Percentiles rank a stretch among this genome's conserved stretches.
phyloP scores from a whole-genome alignment of 2,329 filamentous ascomycete genomes.

The Volutella citrinella region DNA sequence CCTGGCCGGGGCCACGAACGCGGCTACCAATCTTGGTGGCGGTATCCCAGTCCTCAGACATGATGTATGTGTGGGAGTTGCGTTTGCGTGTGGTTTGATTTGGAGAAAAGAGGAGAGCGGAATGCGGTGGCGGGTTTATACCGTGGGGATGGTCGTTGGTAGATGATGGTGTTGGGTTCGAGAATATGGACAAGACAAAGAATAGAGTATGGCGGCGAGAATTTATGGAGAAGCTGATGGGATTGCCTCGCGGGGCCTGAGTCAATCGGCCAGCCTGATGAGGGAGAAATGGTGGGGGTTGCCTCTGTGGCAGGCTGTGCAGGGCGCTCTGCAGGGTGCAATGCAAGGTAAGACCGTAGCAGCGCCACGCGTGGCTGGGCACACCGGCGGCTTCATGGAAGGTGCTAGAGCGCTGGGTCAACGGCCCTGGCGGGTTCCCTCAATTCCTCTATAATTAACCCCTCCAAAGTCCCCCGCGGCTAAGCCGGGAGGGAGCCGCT shows the following conservation, averaged over 20 bases:
- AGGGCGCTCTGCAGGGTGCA: neutral
- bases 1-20: constrained; percentile 63
- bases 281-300: constrained; percentile 20
- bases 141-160: constrained; percentile 6
- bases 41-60: constrained; percentile 75
- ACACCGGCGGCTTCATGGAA: constrained; percentile 20
- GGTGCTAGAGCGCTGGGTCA: constrained; percentile 23
- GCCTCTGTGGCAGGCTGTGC: constrained; percentile 12
- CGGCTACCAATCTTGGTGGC: constrained; percentile 94
- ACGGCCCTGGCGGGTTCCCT: no score
- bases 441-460: no score
- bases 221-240: constrained; percentile 30
- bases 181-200: neutral
- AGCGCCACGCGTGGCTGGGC: constrained; percentile 22
- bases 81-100: no score
- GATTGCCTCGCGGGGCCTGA: constrained; percentile 32
- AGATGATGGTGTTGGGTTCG: constrained; percentile 4
- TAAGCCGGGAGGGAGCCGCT: no score
- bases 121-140: no score
- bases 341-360: constrained; percentile 5
- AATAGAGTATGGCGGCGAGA: constrained; percentile 14
- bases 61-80: constrained; percentile 45
- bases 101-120: no score
- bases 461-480: neutral
- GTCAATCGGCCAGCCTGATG: constrained; percentile 36